Conservation (phyloP, 148 eudicot genomes). For the Nepenthes mirabilis region DNA sequence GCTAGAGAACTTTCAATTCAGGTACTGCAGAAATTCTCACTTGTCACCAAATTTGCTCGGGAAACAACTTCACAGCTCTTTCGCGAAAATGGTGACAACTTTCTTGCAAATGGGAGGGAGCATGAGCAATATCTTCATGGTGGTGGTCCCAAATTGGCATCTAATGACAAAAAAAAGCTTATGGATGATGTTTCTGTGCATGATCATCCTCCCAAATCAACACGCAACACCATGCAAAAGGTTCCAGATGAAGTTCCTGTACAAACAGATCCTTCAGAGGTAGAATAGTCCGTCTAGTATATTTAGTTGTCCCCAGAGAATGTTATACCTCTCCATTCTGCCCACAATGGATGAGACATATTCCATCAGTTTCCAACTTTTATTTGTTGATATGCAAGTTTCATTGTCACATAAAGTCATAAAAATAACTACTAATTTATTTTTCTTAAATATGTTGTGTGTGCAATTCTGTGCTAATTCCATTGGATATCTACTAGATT, state of each 20-base stretch:
- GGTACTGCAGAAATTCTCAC: constrained; percentile 92
- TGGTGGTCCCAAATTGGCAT: constrained; percentile 12
- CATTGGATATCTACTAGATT: too few species aligned
- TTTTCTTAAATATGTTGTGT: too few species aligned
- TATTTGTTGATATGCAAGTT: too few species aligned
- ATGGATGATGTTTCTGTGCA: constrained; percentile 20
- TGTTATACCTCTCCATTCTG: too few species aligned
- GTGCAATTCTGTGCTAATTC: too few species aligned
- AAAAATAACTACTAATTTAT: too few species aligned
- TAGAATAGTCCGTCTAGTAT: constrained; percentile 12
- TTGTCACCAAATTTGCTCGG: constrained; percentile 95
- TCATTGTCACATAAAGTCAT: too few species aligned
- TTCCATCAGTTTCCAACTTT: too few species aligned
- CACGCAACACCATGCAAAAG: constrained; percentile 17
- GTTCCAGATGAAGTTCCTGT: constrained; percentile 39
- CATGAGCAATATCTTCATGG: constrained; percentile 34
- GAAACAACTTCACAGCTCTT: constrained; percentile 91
- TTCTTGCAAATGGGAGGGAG: constrained; percentile 36
- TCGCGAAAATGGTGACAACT: constrained; percentile 42
- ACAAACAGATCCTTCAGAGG: constrained; percentile 72
- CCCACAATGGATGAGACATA: too few species aligned
- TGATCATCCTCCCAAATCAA: constrained; percentile 12
- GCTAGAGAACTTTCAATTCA: constrained; percentile 82
- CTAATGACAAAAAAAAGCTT: constrained; percentile 30
- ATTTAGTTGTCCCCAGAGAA: too few species aligned